Evolutionary conservation across 208 protist species (phyloP).

Genomic region (Tritrichomonas foetus): DNA sequence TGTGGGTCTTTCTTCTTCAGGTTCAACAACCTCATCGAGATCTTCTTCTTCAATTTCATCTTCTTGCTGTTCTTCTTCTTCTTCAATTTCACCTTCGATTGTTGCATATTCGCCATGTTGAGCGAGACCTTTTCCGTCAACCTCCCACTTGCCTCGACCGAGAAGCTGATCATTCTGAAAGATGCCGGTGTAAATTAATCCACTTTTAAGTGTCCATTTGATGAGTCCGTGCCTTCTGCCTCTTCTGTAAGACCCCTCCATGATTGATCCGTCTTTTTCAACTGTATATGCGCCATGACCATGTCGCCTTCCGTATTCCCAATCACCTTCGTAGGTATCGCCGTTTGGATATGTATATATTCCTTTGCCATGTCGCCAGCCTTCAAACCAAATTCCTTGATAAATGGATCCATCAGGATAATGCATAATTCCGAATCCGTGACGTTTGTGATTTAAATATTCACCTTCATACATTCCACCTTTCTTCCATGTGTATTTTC

Average conservation of each 20-base stretch:
- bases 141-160: background rate
- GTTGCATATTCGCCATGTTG: constrained; percentile 6
- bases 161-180: constrained; percentile 33
- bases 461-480: constrained; percentile 40
- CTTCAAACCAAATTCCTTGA: constrained; percentile 48
- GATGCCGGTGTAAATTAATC: background rate
- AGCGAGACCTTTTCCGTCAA: background rate
- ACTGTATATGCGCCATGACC: constrained; percentile 13
- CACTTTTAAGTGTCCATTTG: constrained; percentile 6
- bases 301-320: background rate
- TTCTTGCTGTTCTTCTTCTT: constrained; percentile 15
- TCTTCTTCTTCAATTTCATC: background rate
- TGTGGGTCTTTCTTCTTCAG: background rate
- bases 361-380: constrained; percentile 50
- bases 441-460: background rate
- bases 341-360: constrained; percentile 51
- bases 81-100: constrained; percentile 24
- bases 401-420: constrained; percentile 47
- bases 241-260: background rate
- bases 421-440: constrained; percentile 38
- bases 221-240: background rate
- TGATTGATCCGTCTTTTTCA: background rate
- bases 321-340: constrained; percentile 49
- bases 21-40: constrained; percentile 14
- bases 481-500: constrained; percentile 51